Evolutionary conservation across 2,329 filamentous ascomycete species (phyloP), one percentile per base, ranked within the genome.

Genomic region (Emericellopsis cladophorae): DNA sequence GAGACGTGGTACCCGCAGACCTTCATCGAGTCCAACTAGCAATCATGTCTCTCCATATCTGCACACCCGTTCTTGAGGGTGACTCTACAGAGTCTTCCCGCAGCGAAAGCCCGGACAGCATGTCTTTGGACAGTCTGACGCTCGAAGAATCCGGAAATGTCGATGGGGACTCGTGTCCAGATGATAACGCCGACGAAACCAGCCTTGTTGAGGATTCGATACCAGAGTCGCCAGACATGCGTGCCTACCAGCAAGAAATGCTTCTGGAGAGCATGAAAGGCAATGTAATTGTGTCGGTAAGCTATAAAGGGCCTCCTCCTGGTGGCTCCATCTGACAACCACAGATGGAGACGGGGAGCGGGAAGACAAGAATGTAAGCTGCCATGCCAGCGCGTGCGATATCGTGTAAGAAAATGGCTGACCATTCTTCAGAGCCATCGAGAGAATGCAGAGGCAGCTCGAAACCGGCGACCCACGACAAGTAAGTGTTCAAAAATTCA

Each of bases 311-410:
- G 16, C 34, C 6, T 23, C 9, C n/a, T 15, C 16, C 22, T 31
- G 2, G 10, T 29, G n/a, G 18, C 24, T 26, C 7, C 32, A 42
- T 24, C n/a, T 40, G 40, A 33, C 39, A 32, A 39, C 2, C n/a
- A n/a, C 45, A 83, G 81, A 88, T 88, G 83, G 82, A 84, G 46
- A 89, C 84, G 0, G 84, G 84, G 1, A 85, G 75, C 47, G 84
- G 84, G 2, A 89, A 89, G 56, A 88, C 84, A 4, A 78, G 82
- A 48, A 81, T 85, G 70, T 60, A 71, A 59, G n/a, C 10, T 34
- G 37, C 31, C n/a, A n/a, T 12, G 18, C 9, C 12, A 22, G 6
- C 31, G 31, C 35, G 31, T 37, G 29, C 38, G 21, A 2, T 24
- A 26, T 31, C 33, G 40, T 4, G 21, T 33, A 6, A 24, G 33